phyloP scores from a whole-genome alignment of 495 filamentous ascomycete genomes.

The Penicillium tannophilum region DNA sequence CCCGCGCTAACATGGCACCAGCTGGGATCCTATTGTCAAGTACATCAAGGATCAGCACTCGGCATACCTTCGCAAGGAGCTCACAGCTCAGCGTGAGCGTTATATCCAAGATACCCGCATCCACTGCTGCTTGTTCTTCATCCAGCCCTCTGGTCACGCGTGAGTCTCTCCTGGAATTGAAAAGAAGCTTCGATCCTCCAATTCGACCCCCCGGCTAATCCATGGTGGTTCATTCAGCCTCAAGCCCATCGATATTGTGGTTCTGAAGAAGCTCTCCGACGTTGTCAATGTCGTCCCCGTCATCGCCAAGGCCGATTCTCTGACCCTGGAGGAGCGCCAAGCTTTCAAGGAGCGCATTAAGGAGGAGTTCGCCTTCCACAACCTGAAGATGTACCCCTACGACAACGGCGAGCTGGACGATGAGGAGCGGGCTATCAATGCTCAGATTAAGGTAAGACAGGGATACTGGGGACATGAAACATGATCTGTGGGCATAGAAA shows the following conservation, averaged over 20 bases:
- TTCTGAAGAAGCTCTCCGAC: conserved; percentile 97
- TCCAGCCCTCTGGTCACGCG: conserved; percentile 96
- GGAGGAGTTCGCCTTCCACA: conserved; percentile 99
- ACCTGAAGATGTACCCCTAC: conserved; percentile 99
- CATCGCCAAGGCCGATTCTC: conserved; percentile 95
- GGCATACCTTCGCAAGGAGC: conserved; percentile 98
- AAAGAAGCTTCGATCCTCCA: neutral
- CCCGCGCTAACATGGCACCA: conserved; percentile 38
- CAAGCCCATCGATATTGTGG: conserved; percentile 99
- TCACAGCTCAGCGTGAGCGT: conserved; percentile 98
- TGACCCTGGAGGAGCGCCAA: conserved; percentile 92
- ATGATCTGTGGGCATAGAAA: neutral
- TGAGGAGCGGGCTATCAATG: conserved; percentile 92
- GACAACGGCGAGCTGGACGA: conserved; percentile 98
- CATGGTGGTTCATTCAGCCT: conserved; percentile 44
- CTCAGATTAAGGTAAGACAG: conserved; percentile 82
- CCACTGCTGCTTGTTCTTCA: conserved; percentile 99
- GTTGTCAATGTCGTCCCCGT: conserved; percentile 99
- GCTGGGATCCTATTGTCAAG: conserved; percentile 96
- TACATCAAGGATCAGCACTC: conserved; percentile 99
- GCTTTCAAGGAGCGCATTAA: conserved; percentile 99
- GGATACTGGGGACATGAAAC: no score
- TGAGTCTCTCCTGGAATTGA: conserved; percentile 39
- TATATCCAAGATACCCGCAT: conserved; percentile 99
- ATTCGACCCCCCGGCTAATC: neutral